These are phyloP conservation scores for Boletellus ananiceps DNA, from an alignment of 768 basidiomycete genomes.

Conservation along the genomic window DNA sequence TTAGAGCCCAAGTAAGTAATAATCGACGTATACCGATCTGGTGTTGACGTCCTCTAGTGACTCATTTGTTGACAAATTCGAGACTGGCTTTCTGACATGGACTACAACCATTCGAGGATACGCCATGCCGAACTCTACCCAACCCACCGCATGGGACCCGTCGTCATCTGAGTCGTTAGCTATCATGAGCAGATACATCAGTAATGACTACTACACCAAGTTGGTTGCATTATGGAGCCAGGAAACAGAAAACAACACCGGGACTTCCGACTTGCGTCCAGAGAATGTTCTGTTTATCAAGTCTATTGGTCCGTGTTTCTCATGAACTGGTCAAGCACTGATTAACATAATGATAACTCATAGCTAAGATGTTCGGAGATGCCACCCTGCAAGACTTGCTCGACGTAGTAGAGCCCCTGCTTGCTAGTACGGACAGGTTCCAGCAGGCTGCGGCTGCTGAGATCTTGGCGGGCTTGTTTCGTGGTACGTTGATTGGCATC, in stretches of 20 bases:
- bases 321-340: slow-evolving; percentile 37
- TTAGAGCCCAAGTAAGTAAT: slow-evolving; percentile 33
- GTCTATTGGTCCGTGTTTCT: slow-evolving; percentile 38
- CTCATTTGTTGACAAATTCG: slow-evolving; percentile 66
- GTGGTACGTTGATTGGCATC: slow-evolving; percentile 44
- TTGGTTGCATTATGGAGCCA: slow-evolving; percentile 71
- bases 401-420: slow-evolving; percentile 52
- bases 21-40: background rate
- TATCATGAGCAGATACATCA: slow-evolving; percentile 45
- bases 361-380: slow-evolving; percentile 66
- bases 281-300: slow-evolving; percentile 49
- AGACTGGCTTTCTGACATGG: slow-evolving; percentile 81
- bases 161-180: slow-evolving; percentile 47
- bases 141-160: slow-evolving; percentile 49
- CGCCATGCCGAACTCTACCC: slow-evolving; percentile 27
- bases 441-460: slow-evolving; percentile 82
- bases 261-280: slow-evolving; percentile 51
- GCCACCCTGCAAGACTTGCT: slow-evolving; percentile 50
- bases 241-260: slow-evolving; percentile 60
- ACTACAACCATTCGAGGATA: slow-evolving; percentile 60
- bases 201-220: slow-evolving; percentile 55
- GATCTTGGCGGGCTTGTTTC: slow-evolving; percentile 65
- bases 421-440: slow-evolving; percentile 69
- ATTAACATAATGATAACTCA: slow-evolving; percentile 20
- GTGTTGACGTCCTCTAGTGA: slow-evolving; percentile 30